Evolutionary conservation across 495 filamentous ascomycete species (phyloP), one percentile per base, ranked within the genome.

Genomic region (Chaetomidium leptoderma): DNA sequence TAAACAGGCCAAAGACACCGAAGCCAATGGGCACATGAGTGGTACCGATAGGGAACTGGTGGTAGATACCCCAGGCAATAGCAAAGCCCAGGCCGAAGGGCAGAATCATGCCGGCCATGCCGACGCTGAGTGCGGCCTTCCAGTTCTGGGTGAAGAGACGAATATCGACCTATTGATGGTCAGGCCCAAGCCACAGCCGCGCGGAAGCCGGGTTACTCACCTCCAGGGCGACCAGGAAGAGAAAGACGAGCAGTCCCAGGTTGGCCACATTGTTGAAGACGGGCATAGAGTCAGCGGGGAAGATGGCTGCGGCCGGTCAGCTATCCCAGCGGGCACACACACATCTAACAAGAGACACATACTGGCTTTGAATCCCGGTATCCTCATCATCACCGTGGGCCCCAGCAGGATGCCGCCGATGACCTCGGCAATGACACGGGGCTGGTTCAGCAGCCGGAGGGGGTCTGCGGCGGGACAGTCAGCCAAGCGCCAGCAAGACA

Each of bases 341-440:
- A n/a, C 32, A 30, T 0, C 16, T 3, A 16, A 53, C 43, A 13
- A 30, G 16, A 89, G 71, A 81, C 78, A 62, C 21, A 86, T 87
- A 64, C 87, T 73, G 5, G 80, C 67, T 30, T 81, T 81, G 72
- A 96, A 98, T 48, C 87, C 86, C 3, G 89, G 89, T 35, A 95
- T 88, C 30, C 85, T 84, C 60, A 89, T 88, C 79, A 95, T 80
- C 19, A 95, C 90, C 1, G 88, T 90, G 6, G 90, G 92, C 37
- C 92, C 93, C 9, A 98, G 78, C 6, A 98, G 66, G 65, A 98
- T 91, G 53, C 93, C 93, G 23, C 87, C 92, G 59, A 98, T 87
- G 39, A 98, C 90, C 80, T 97, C 93, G 40, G 93, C 90, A 63
- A 98, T 98, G 57, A 97, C 92, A 57, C 87, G 83, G 45, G 92